Conservation (phyloP, 306 rosid genomes). For the Ceratonia siliqua region DNA sequence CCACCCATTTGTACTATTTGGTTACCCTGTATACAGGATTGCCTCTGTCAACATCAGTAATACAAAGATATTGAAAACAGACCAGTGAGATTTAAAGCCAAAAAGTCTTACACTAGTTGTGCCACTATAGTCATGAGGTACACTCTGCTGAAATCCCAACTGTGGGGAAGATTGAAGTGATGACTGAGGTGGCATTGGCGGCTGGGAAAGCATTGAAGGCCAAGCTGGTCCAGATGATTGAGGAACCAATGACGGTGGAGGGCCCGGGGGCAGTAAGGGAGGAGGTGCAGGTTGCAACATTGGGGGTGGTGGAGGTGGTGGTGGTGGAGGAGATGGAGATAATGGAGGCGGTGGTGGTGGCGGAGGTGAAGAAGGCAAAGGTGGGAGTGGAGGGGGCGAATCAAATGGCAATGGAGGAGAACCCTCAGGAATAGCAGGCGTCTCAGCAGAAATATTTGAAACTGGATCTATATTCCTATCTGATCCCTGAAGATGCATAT, state of each 20-base stretch:
- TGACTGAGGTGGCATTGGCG: constrained; percentile 64
- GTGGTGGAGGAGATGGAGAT: constrained; percentile 57
- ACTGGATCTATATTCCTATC: constrained; percentile 48
- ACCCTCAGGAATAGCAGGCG: constrained; percentile 62
- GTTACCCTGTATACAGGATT: constrained; percentile 64
- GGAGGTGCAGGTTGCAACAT: constrained; percentile 65
- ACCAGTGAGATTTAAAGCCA: neutral
- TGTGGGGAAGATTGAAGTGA: constrained; percentile 71
- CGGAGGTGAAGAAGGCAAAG: constrained; percentile 91
- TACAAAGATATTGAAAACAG: constrained; percentile 15
- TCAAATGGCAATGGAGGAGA: constrained; percentile 94
- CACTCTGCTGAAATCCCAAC: constrained; percentile 66
- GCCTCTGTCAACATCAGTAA: constrained; percentile 12
- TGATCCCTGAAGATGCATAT: constrained; percentile 46
- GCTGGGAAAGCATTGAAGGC: constrained; percentile 58
- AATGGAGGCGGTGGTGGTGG: constrained; percentile 82
- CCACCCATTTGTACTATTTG: constrained; percentile 77
- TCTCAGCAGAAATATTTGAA: constrained; percentile 45
- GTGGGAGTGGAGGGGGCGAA: constrained; percentile 94
- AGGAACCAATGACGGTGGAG: constrained; percentile 58
- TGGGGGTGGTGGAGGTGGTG: constrained; percentile 49
- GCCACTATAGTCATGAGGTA: constrained; percentile 61
- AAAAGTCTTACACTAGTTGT: constrained; percentile 61
- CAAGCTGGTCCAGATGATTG: constrained; percentile 61
- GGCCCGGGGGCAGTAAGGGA: constrained; percentile 59